phyloP scores from a whole-genome alignment of 768 basidiomycete species.

The Pisolithus marmoratus region DNA sequence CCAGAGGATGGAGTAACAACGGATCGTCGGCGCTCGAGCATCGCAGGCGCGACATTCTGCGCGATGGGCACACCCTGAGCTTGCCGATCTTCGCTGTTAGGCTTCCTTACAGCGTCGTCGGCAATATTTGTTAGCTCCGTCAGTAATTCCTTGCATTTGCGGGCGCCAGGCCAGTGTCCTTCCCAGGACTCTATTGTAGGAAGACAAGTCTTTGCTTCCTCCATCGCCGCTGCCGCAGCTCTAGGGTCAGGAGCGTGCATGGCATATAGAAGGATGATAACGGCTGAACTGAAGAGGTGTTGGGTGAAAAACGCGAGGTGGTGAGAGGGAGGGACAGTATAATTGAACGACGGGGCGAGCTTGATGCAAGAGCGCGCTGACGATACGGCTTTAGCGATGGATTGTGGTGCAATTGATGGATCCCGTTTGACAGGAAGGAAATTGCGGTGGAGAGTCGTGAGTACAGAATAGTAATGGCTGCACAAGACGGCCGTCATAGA shows the following conservation, averaged over 20 bases:
- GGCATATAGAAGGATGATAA: conserved; percentile 77
- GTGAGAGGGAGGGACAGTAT: conserved; percentile 79
- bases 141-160: conserved; percentile 80
- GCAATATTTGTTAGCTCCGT: conserved; percentile 65
- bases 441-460: conserved; percentile 85
- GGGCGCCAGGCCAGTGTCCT: conserved; percentile 82
- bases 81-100: conserved; percentile 14
- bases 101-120: conserved; percentile 52
- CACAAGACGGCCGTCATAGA: conserved; percentile 82
- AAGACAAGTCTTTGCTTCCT: conserved; percentile 73
- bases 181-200: conserved; percentile 74
- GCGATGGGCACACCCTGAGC: conserved; percentile 19
- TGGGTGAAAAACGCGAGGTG: conserved; percentile 88
- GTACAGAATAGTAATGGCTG: conserved; percentile 84
- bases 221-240: conserved; percentile 68
- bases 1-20: conserved; percentile 37
- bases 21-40: conserved; percentile 50
- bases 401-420: conserved; percentile 60
- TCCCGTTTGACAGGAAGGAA: conserved; percentile 77
- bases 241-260: conserved; percentile 74
- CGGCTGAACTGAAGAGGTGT: conserved; percentile 82
- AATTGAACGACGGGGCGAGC: conserved; percentile 78
- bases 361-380: conserved; percentile 83
- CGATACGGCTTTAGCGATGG: conserved; percentile 73
- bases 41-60: conserved; percentile 26